phyloP scores from a whole-genome alignment of 352 stramenopile species.

The Pythium insidiosum region DNA sequence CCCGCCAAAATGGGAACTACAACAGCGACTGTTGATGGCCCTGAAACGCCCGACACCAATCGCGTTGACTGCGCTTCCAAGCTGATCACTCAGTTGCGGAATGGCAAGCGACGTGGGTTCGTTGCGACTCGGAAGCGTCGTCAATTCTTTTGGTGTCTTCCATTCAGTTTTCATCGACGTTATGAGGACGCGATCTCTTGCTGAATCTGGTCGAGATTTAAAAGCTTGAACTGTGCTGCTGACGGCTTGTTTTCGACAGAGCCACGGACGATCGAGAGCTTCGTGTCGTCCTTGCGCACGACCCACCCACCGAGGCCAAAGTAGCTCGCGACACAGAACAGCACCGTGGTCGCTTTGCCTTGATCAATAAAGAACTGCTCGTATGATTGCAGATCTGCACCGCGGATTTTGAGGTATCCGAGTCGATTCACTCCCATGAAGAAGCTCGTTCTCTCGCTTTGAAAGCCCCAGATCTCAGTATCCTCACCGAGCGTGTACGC shows the following conservation, averaged over 20 bases:
- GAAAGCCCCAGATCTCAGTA: conserved; percentile 71
- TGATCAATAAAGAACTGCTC: conserved; percentile 65
- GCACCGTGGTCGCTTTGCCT: conserved; percentile 27
- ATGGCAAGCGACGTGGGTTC: too few relatives aligned
- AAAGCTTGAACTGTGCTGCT: conserved; percentile 48
- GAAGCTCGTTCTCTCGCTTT: conserved; percentile 52
- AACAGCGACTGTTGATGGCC: too few relatives aligned
- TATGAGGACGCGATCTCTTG: conserved; percentile 1
- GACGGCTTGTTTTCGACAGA: conserved; percentile 51
- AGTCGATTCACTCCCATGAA: conserved; percentile 72
- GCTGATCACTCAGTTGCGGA: too few relatives aligned
- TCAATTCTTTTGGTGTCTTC: too few relatives aligned
- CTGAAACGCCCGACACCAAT: too few relatives aligned
- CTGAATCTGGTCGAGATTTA: conserved; percentile 40
- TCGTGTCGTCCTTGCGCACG: conserved; percentile 12
- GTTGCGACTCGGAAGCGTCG: too few relatives aligned
- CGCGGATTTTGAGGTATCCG: conserved; percentile 56
- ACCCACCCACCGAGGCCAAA: conserved; percentile 71
- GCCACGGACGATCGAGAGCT: conserved; percentile 47
- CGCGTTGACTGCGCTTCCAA: too few relatives aligned
- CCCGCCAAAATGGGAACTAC: too few relatives aligned
- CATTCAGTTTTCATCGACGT: conserved; percentile 5
- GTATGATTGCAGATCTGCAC: conserved; percentile 56
- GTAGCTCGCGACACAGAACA: conserved; percentile 66
- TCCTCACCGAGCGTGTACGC: conserved; percentile 72